Evolutionary conservation across 1,284 basidiomycete species (phyloP), one percentile per base, ranked within the genome.

Genomic region (Pyrrhoderma noxium): DNA sequence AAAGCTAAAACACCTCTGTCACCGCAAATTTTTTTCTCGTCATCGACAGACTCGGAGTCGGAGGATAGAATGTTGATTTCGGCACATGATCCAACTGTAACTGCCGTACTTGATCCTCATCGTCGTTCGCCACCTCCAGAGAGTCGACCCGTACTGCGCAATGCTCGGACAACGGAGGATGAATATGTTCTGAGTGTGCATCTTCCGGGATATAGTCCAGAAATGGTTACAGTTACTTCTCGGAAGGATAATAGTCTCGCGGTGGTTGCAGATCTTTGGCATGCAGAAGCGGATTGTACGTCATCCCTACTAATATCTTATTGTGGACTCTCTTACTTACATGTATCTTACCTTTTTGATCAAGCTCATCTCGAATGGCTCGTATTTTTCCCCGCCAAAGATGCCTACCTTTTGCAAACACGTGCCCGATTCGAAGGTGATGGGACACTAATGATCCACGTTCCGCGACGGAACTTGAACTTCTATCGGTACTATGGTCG

Each of bases 231-330:
- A 22, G 43, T 56, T 27, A 52, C 39, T 56, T 57, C 52, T 55
- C 56, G 50, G 58, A 62, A 55, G 52, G 61, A 61, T 16, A 56
- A 60, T 49, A 58, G 58, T 47, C 52, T 65, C 21, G 57, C 58
- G 2, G 58, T 65, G n/a, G 59, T 62, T 8, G 63, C 62, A 18
- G 62, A 63, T 52, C 48, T 63, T 43, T 65, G 63, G 63, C 58
- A 64, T 43, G 44, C 52, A 11, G 62, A 64, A 51, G 37, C 55
- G 34, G 59, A 65, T 48, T 62, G 63, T 65, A 55, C 57, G 63
- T 60, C 27, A 31, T 31, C 11, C 14, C 34, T 19, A 3, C 14
- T 47, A 47, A 36, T 19, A 49, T 49, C 36, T 9, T 2, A 21
- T 40, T 5, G 5, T 21, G 38, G 14, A 40, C 38, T 7, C 7